phyloP scores from a whole-genome alignment of 2,329 filamentous ascomycete genomes.

The Colletotrichum higginsianum region DNA sequence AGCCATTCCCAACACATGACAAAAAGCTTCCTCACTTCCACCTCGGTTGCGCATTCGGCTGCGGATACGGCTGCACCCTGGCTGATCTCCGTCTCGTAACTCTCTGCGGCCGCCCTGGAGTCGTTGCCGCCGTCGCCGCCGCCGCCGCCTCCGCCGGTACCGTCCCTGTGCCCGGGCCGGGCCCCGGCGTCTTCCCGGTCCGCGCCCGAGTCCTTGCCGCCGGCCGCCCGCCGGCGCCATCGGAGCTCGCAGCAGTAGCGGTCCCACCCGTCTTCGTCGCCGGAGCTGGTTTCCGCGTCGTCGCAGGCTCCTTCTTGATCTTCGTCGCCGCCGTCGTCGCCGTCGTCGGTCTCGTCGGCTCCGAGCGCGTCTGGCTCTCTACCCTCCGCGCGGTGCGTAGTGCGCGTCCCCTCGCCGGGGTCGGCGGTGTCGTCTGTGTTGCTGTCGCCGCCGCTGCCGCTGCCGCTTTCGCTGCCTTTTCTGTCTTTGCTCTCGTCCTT shows the following conservation, averaged over 20 bases:
- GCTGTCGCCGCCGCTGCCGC: conserved; percentile 4
- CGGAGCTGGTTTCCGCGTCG: neutral
- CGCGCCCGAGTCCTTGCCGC: conserved; percentile 4
- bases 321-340: neutral
- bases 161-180: neutral
- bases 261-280: neutral
- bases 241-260: neutral
- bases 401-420: conserved; percentile 1
- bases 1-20: neutral
- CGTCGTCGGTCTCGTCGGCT: conserved; percentile 21
- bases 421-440: neutral
- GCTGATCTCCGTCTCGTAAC: conserved; percentile 22
- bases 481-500: conserved; percentile 18
- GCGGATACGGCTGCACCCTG: conserved; percentile 33
- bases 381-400: conserved; percentile 26
- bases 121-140: conserved; percentile 2
- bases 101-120: conserved; percentile 27
- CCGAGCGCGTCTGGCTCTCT: conserved; percentile 35
- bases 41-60: conserved; percentile 21
- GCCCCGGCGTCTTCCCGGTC: neutral
- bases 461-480: neutral
- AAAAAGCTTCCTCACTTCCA: conserved; percentile 16
- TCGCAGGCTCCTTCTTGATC: conserved; percentile 28
- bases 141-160: neutral
- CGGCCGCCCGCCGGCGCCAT: conserved; percentile 12